phyloP scores from a whole-genome alignment of 768 basidiomycete species.

The Boletus sp. region DNA sequence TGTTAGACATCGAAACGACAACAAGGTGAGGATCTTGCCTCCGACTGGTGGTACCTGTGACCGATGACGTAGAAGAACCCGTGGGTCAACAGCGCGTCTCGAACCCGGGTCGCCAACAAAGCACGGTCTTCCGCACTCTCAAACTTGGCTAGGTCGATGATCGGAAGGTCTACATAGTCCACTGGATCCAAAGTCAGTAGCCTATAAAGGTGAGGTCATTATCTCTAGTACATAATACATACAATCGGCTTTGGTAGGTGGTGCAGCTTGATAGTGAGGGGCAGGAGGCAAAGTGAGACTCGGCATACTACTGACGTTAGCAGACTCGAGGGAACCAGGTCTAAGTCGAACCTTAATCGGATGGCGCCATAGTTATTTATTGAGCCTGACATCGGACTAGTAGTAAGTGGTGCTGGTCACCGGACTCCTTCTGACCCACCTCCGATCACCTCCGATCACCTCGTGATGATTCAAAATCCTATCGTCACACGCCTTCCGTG shows the following conservation, averaged over 20 bases:
- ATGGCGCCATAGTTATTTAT: too few relatives aligned
- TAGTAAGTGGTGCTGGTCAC: too few relatives aligned
- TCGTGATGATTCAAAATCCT: too few relatives aligned
- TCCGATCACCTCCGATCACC: too few relatives aligned
- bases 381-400: too few relatives aligned
- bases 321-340: too few relatives aligned
- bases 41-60: constrained; percentile 39
- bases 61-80: constrained; percentile 44
- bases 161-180: constrained; percentile 50
- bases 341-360: too few relatives aligned
- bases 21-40: constrained; percentile 20
- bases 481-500: too few relatives aligned
- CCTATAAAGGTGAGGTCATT: background rate
- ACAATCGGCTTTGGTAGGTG: constrained; percentile 36
- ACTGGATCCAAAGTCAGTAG: constrained; percentile 31
- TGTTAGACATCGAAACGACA: constrained; percentile 27
- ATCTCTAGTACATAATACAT: constrained; percentile 8
- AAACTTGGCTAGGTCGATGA: constrained; percentile 49
- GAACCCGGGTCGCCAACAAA: constrained; percentile 39
- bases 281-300: constrained; percentile 31
- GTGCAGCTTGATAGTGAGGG: constrained; percentile 39
- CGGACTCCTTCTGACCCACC: too few relatives aligned
- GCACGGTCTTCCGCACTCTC: constrained; percentile 37
- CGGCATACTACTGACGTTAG: constrained; percentile 23
- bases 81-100: constrained; percentile 44